Evolutionary conservation across 805 yeast genomes (phyloP), one percentile per base, ranked within the genome.

Genomic region (Ogataea corticis): DNA sequence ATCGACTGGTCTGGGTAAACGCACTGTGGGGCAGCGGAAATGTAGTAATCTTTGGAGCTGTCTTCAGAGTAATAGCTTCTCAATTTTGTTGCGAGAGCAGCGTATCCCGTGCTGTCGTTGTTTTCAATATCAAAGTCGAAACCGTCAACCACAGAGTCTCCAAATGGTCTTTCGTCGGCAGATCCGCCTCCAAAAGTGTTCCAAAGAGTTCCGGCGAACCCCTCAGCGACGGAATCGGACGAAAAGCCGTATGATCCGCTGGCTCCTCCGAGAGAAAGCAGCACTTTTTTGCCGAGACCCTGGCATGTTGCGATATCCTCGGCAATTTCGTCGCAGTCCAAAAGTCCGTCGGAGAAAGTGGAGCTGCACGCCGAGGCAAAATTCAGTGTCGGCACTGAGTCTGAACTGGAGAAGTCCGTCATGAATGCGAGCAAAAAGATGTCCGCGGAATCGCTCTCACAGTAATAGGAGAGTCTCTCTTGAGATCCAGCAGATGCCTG

Each of bases 11-110:
- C 97, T 15, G 96, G 96, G 63, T 82, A 85, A 19, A 81, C 84
- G 70, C 97, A 91, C 70, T 89, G 96, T 16, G 97, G 97, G 51
- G 97, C 92, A 53, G 96, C 96, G 42, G 95, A 81, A 36, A 89
- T 69, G 63, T 83, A 87, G 69, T 82, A 87, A 23, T 67, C 56
- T 66, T 82, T 85, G 37, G 85, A 72, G 28, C 52, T 31, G 33
- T 71, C 67, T 11, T 54, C 53, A 38, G 68, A 69, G 46, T 65
- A 74, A 41, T 63, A 63, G 3, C 48, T 45, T 53, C 79, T 70
- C 50, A 82, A 57, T 54, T 75, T 71, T 33, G 65, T 70, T 12
- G 80, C 86, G 42, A 85, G 64, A 13, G 83, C 77, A 30, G 80
- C 77, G 58, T 83, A 85, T n/a, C 96, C 96, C 1, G 71, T 69